phyloP scores from a whole-genome alignment of 2,329 filamentous ascomycete species.

The Claviceps purpurea region DNA sequence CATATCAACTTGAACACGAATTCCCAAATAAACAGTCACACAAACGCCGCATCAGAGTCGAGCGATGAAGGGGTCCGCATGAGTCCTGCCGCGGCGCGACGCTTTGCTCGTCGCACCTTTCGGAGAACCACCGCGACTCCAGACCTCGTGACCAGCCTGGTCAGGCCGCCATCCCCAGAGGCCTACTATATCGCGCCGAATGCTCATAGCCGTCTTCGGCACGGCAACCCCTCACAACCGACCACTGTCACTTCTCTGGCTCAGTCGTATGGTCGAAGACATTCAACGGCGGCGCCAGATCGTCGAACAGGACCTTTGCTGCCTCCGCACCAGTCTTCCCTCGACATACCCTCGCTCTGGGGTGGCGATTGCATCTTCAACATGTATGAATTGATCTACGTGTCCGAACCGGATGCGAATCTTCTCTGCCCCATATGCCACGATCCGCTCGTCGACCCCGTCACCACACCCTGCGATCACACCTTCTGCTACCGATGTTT shows the following conservation, averaged over 20 bases:
- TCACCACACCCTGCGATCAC: slow-evolving; percentile 50
- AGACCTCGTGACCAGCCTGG: slow-evolving; percentile 26
- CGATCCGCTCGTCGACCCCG: slow-evolving; percentile 44
- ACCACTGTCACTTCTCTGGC: slow-evolving; percentile 1
- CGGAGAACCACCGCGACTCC: slow-evolving; percentile 23
- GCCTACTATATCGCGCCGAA: slow-evolving; percentile 18
- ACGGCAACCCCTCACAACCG: slow-evolving; percentile 8
- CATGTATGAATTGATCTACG: slow-evolving; percentile 31
- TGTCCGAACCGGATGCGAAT: slow-evolving; percentile 30
- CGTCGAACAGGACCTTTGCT: slow-evolving; percentile 21
- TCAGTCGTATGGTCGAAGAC: slow-evolving; percentile 7
- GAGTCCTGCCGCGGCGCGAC: slow-evolving; percentile 21
- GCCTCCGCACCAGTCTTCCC: slow-evolving; percentile 23
- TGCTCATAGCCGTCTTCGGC: slow-evolving; percentile 12
- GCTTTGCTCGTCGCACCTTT: slow-evolving; percentile 23
- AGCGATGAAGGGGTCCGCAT: slow-evolving; percentile 23
- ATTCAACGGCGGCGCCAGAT: slow-evolving; percentile 13
- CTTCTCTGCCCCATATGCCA: slow-evolving; percentile 44
- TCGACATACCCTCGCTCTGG: slow-evolving; percentile 25
- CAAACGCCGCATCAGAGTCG: slow-evolving; percentile 19
- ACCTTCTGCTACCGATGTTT: slow-evolving; percentile 51
- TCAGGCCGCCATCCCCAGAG: slow-evolving; percentile 25
- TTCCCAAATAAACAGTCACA: not conserved
- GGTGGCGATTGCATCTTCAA: slow-evolving; percentile 28
- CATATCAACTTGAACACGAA: not conserved